phyloP scores from a whole-genome alignment of 345 rosid species.

The Firmiana major region DNA sequence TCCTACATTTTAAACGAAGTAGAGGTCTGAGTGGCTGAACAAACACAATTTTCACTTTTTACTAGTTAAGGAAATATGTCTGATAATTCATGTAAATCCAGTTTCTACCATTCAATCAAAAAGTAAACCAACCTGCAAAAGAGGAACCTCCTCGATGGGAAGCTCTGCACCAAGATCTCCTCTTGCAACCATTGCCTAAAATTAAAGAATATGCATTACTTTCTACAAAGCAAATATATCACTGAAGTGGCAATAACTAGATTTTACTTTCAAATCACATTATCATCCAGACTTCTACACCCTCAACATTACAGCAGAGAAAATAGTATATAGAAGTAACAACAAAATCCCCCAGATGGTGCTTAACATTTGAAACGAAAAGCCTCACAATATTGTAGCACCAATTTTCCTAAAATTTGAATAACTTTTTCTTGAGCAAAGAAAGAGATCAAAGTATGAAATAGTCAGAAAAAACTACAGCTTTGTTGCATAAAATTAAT shows the following conservation, averaged over 20 bases:
- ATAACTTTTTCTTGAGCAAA: not conserved
- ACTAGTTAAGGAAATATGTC: conserved; percentile 10
- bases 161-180: conserved; percentile 99
- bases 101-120: conserved; percentile 14
- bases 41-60: conserved; percentile 12
- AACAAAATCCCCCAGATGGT: not conserved
- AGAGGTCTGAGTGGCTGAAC: not conserved
- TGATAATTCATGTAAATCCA: conserved; percentile 11
- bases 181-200: conserved; percentile 99
- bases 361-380: conserved; percentile 6
- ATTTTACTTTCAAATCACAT: conserved; percentile 8
- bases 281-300: not conserved
- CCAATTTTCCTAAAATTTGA: not conserved
- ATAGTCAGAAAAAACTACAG: not conserved
- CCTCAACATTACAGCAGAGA: not conserved
- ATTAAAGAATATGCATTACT: conserved; percentile 11
- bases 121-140: conserved; percentile 68
- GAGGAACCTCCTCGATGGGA: conserved; percentile 98
- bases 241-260: conserved; percentile 3
- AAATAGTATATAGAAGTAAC: not conserved
- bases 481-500: not conserved
- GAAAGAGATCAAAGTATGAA: not conserved
- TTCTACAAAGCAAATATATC: conserved; percentile 2
- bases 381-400: conserved; percentile 6
- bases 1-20: conserved; percentile 47